A percentile compares a stretch with the other conserved stretches of the same genome.
Conservation (phyloP, 805 yeast species). For the Starmerella floricola region DNA sequence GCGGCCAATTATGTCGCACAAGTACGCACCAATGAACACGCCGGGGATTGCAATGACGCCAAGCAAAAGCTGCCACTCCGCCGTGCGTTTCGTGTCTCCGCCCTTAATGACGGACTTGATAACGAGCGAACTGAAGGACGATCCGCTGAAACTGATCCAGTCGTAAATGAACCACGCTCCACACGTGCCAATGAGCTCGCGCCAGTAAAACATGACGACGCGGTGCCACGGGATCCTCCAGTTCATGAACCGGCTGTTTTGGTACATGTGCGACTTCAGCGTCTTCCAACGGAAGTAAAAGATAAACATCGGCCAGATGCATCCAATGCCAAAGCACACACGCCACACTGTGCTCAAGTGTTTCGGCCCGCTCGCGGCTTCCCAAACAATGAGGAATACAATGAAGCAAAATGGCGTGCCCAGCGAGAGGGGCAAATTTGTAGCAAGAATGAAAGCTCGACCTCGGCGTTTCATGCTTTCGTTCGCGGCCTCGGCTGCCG, state of each 20-base stretch:
- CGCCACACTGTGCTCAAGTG: constrained; percentile 49
- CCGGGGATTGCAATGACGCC: constrained; percentile 63
- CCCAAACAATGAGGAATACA: constrained; percentile 55
- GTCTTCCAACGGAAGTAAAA: constrained; percentile 61
- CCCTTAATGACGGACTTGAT: constrained; percentile 38
- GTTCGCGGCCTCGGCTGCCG: constrained; percentile 67
- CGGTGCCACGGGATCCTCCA: constrained; percentile 44
- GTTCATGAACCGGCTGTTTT: constrained; percentile 49
- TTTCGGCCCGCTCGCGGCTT: constrained; percentile 38
- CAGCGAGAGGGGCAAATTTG: constrained; percentile 61
- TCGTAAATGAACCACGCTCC: constrained; percentile 73
- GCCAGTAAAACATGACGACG: constrained; percentile 57
- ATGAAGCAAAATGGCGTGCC: constrained; percentile 68
- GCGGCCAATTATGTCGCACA: constrained; percentile 52
- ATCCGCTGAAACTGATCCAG: constrained; percentile 71
- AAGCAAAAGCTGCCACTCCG: constrained; percentile 62
- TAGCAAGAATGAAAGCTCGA: constrained; percentile 56
- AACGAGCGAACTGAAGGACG: constrained; percentile 53
- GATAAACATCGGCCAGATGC: constrained; percentile 62
- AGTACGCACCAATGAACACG: constrained; percentile 52
- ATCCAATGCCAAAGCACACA: constrained; percentile 57
- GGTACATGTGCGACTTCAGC: constrained; percentile 54
- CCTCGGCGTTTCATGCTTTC: constrained; percentile 35
- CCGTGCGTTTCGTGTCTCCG: constrained; percentile 39
- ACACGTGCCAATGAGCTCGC: constrained; percentile 53